phyloP scores from a whole-genome alignment of 1,139 yeast genomes.

The Yamadazyma sp. region DNA sequence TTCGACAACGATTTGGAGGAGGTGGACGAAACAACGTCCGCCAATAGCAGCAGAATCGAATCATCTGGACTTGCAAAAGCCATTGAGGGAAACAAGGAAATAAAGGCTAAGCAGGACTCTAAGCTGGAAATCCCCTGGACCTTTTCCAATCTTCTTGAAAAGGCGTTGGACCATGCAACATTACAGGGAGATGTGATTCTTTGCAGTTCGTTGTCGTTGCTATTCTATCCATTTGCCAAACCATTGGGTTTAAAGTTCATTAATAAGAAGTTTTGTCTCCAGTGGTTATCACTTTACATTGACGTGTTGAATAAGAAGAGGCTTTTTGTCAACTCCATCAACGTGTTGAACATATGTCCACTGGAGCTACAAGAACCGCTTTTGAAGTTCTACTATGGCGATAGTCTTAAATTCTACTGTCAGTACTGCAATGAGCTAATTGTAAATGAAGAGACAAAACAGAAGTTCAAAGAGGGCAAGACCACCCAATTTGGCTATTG shows the following conservation, averaged over 20 bases:
- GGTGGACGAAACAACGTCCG: conserved; percentile 14
- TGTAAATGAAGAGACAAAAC: conserved; percentile 59
- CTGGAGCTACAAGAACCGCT: conserved; percentile 29
- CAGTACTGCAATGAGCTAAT: conserved; percentile 64
- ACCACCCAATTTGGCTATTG: conserved; percentile 59
- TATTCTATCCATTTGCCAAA: conserved; percentile 42
- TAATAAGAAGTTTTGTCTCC: conserved; percentile 35
- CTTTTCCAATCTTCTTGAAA: conserved; percentile 29
- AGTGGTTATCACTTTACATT: conserved; percentile 60
- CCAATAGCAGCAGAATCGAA: conserved; percentile 6
- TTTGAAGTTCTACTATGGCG: conserved; percentile 12
- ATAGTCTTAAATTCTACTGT: conserved; percentile 49
- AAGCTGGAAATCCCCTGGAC: conserved; percentile 29
- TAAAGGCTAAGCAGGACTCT: conserved; percentile 1
- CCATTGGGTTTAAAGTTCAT: conserved; percentile 18
- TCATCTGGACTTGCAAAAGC: conserved; percentile 36
- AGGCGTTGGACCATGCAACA: conserved; percentile 54
- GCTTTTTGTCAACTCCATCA: conserved; percentile 58
- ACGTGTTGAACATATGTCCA: conserved; percentile 52
- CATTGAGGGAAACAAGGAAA: conserved; percentile 15
- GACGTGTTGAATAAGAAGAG: conserved; percentile 53
- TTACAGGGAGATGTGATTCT: conserved; percentile 66
- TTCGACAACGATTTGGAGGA: conserved; percentile 14
- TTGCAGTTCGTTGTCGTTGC: conserved; percentile 57
- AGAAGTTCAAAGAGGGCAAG: conserved; percentile 14